Percentiles rank a stretch among this genome's conserved stretches.
Evolutionary conservation across 78 protist species (phyloP).

Genomic region (Bodo saltans): DNA sequence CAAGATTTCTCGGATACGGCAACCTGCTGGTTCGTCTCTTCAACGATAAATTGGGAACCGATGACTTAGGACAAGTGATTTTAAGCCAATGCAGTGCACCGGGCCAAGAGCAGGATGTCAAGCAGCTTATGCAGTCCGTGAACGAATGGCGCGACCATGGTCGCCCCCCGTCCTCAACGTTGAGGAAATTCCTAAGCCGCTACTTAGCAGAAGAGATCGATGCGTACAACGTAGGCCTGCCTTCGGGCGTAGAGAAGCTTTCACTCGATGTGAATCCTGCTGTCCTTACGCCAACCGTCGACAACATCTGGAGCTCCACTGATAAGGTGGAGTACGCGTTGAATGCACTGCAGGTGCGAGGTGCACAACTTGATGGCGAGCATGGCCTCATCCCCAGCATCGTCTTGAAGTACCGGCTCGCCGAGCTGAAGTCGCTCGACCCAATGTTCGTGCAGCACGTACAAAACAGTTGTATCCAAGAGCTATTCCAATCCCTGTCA

Average conservation of each 20-base stretch:
- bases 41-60: background rate
- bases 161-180: background rate
- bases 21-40: background rate
- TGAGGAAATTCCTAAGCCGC: background rate
- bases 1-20: background rate
- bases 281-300: background rate
- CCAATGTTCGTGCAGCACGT: too few species aligned
- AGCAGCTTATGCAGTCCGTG: background rate
- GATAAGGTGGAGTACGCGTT: background rate
- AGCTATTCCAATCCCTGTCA: too few species aligned
- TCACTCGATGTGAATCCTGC: background rate
- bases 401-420: background rate
- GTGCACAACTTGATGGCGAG: background rate
- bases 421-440: background rate
- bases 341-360: background rate
- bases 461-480: too few species aligned
- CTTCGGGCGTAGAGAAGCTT: background rate
- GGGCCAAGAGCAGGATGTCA: background rate
- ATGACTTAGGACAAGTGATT: background rate
- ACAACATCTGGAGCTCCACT: background rate
- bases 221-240: background rate
- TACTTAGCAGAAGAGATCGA: background rate
- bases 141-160: background rate
- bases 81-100: background rate
- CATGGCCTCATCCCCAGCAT: background rate